These are phyloP conservation scores for Paramecium bursaria DNA, from an alignment of 73 alveolate genomes.

Conservation along the genomic window DNA sequence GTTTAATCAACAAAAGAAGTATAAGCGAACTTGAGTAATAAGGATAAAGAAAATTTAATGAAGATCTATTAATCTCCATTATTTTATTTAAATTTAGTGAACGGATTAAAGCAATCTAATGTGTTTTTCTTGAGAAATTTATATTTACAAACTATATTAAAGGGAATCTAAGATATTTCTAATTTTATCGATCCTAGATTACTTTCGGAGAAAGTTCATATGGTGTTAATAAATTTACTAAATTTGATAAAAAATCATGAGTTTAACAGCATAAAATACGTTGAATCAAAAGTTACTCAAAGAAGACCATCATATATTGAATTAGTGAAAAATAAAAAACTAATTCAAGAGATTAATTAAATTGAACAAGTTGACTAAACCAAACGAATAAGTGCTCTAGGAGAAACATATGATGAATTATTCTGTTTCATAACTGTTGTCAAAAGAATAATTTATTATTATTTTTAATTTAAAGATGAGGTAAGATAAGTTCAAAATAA, in stretches of 20 bases:
- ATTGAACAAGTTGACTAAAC: no score
- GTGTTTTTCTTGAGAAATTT: background rate
- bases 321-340: no score
- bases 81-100: conserved; percentile 1
- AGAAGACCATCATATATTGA: no score
- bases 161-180: conserved; percentile 4
- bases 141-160: conserved; percentile 36
- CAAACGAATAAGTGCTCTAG: no score
- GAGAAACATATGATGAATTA: conserved; percentile 47
- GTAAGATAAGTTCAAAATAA: conserved; percentile 3
- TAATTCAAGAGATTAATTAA: no score
- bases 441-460: conserved; percentile 35
- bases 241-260: conserved; percentile 8
- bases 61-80: conserved; percentile 12
- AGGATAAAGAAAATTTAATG: background rate
- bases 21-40: background rate
- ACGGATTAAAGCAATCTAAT: conserved; percentile 12
- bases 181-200: background rate
- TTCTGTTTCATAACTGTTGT: conserved; percentile 12
- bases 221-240: background rate
- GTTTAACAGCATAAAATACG: conserved; percentile 12
- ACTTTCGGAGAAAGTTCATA: background rate
- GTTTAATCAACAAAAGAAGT: conserved; percentile 1
- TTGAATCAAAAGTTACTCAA: no score
- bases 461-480: conserved; percentile 34